These are phyloP conservation scores for Naematelia aurantialba DNA, from an alignment of 768 basidiomycete species.

Conservation along the genomic window DNA sequence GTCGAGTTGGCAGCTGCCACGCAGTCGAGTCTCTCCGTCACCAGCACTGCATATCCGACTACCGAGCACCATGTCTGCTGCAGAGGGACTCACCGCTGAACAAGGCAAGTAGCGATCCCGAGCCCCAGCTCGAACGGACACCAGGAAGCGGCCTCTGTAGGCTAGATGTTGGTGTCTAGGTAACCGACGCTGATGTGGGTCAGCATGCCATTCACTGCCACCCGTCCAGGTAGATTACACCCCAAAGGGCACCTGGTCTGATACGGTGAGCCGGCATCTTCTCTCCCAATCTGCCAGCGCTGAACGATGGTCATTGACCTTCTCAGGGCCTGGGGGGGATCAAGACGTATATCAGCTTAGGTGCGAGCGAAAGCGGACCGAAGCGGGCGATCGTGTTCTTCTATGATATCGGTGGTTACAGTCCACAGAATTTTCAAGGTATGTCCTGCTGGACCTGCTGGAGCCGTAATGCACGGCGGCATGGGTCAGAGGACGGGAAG, in stretches of 20 bases:
- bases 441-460: neutral
- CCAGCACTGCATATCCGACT: no score
- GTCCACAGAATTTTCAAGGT: constrained; percentile 30
- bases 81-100: neutral
- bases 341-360: constrained; percentile 23
- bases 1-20: no score
- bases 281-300: neutral
- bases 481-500: neutral
- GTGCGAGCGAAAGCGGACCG: neutral
- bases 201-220: constrained; percentile 8
- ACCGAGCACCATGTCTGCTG: neutral
- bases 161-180: no score
- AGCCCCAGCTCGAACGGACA: no score
- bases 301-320: neutral
- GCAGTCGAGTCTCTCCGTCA: no score
- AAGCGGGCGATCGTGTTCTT: constrained; percentile 29
- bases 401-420: constrained; percentile 24
- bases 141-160: no score
- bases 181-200: no score
- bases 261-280: neutral
- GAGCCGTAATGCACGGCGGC: neutral
- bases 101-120: neutral
- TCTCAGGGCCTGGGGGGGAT: constrained; percentile 11
- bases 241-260: constrained; percentile 11
- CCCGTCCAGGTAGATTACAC: constrained; percentile 15